Percentiles rank a stretch among this genome's conserved stretches.
Evolutionary conservation across 2,329 filamentous ascomycete genomes (phyloP).

Genomic region (Septoria petroselini): DNA sequence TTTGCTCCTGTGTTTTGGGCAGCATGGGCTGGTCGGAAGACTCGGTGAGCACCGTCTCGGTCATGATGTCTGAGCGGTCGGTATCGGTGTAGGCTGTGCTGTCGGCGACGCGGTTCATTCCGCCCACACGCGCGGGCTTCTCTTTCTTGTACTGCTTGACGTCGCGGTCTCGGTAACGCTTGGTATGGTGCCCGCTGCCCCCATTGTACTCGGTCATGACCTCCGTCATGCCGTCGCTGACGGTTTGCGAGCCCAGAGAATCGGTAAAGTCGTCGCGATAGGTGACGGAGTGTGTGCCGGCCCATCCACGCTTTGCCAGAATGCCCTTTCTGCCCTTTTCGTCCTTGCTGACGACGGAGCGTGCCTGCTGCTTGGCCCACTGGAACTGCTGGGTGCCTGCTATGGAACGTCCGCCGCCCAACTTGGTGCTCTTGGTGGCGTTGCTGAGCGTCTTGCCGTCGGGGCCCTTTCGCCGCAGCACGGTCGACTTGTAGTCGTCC

Average conservation of each 20-base stretch:
- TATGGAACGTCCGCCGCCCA: constrained; percentile 81
- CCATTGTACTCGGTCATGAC: constrained; percentile 27
- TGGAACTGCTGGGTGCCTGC: constrained; percentile 60
- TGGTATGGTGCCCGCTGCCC: constrained; percentile 39
- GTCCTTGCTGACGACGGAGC: constrained; percentile 45
- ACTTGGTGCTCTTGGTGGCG: constrained; percentile 74
- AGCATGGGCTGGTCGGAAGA: constrained; percentile 42
- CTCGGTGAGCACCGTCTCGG: constrained; percentile 46
- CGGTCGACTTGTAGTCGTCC: constrained; percentile 97
- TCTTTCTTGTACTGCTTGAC: constrained; percentile 83
- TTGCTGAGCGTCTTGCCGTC: constrained; percentile 83
- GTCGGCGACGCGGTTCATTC: constrained; percentile 79
- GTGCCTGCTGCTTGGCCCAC: constrained; percentile 39
- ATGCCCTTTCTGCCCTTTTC: constrained; percentile 44
- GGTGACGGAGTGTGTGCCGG: constrained; percentile 43
- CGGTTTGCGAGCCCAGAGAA: constrained; percentile 31
- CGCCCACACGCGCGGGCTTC: constrained; percentile 80
- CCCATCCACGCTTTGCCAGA: constrained; percentile 40
- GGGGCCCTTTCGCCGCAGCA: constrained; percentile 80
- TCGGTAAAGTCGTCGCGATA: constrained; percentile 46
- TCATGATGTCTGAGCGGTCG: constrained; percentile 58
- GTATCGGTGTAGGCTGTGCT: constrained; percentile 72
- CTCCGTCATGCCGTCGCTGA: constrained; percentile 36
- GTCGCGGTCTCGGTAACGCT: constrained; percentile 58
- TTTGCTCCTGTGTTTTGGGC: constrained; percentile 30